Evolutionary conservation across 148 eudicot genomes (phyloP).

Genomic region (Persicaria maculosa): DNA sequence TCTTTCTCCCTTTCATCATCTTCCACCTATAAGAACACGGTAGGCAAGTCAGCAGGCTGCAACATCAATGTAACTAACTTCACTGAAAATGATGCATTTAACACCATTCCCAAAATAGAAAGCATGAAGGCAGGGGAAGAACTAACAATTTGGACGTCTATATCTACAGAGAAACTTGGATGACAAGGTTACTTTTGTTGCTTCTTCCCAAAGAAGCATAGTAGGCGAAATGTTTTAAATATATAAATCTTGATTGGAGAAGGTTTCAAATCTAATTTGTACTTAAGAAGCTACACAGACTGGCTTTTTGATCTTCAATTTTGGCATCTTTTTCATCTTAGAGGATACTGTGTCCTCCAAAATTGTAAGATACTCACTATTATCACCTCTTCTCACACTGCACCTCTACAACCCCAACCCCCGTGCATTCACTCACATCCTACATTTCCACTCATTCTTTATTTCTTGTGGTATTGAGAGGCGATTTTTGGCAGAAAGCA

Average conservation of each 20-base stretch:
- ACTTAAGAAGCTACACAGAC: background rate
- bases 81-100: conserved; percentile 4
- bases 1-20: conserved; percentile 65
- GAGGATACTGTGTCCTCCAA: background rate
- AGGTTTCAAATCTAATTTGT: background rate
- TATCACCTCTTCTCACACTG: background rate
- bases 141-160: background rate
- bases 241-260: conserved; percentile 4
- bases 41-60: background rate
- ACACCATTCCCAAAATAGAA: background rate
- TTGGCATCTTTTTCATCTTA: background rate
- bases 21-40: conserved; percentile 51
- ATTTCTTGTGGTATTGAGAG: background rate
- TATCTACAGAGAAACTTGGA: conserved; percentile 2
- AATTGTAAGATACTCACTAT: background rate
- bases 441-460: conserved; percentile 4
- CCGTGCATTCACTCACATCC: background rate
- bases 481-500: background rate
- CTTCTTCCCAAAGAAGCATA: background rate
- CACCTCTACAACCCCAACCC: background rate
- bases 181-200: conserved; percentile 6
- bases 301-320: background rate
- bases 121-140: background rate
- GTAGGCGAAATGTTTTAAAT: background rate
- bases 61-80: background rate